Conservation (phyloP, 139 green algal species). For the Zygnema circumcarinatum region DNA sequence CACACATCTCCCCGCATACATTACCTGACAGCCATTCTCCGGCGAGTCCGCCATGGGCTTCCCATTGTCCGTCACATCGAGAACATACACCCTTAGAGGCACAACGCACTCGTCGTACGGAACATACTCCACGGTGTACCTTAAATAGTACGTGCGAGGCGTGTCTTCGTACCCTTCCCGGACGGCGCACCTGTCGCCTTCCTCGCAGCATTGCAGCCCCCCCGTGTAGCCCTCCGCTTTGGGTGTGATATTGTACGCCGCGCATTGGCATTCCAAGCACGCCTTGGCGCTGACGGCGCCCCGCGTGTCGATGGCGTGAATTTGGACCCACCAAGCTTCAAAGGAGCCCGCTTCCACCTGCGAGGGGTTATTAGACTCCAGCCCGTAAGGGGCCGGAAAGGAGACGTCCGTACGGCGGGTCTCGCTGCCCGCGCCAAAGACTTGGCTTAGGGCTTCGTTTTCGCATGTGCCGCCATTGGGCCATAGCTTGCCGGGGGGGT, state of each 20-base stretch:
- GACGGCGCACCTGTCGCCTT: neutral
- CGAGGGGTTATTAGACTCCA: neutral
- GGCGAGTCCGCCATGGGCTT: neutral
- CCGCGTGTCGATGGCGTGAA: slow-evolving; percentile 6
- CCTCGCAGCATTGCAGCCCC: neutral
- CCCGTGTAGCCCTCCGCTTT: neutral
- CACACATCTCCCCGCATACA: no score
- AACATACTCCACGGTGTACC: slow-evolving; percentile 1
- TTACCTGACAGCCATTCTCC: no score
- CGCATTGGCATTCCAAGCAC: neutral
- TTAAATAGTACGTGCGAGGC: neutral
- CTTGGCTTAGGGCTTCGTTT: neutral
- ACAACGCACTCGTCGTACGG: neutral
- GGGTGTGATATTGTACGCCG: neutral
- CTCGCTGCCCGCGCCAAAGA: neutral
- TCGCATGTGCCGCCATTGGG: neutral
- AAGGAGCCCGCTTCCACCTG: neutral
- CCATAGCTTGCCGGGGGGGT: no score
- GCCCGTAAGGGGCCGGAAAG: neutral
- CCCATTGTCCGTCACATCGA: neutral
- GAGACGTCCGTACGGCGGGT: neutral
- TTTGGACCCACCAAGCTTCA: neutral
- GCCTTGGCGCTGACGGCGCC: neutral
- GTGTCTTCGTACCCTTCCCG: neutral
- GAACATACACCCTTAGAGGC: neutral